Evolutionary conservation across 805 yeast genomes (phyloP), one percentile per base, ranked within the genome.

Genomic region (Saccharomycopsis oosterbeekiorum): DNA sequence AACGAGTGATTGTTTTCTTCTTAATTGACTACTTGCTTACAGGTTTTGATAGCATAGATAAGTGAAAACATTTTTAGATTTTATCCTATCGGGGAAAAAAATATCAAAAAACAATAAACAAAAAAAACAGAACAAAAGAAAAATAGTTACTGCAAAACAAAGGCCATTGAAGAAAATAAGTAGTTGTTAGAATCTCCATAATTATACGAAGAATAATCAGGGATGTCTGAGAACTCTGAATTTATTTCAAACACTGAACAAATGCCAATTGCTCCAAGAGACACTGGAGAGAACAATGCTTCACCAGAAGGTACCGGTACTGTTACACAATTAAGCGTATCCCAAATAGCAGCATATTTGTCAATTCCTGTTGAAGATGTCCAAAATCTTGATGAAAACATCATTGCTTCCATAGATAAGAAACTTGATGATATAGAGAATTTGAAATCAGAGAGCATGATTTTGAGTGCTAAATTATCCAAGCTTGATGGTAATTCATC

Each of bases 391-490:
- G 55, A 56, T 36, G 41, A 50, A 2, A 40, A 21, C n/a, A 34
- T 59, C 5, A 24, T 61, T 34, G n/a, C 41, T 12, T 15, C 58
- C 1, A 8, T 61, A 24, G 12, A 15, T 19, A 14, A 29, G 9
- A 70, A 67, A 40, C 41, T 74, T 26, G 63, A 64, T 11, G 73
- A 73, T 57, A 68, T 68, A 56, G 70, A 71, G 50, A 66, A 66
- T 4, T 36, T 73, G 34, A 67, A 68, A 54, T 68, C 75, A 1
- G 70, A 68, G 15, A 67, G 67, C 21, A 64, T 69, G 60, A 59
- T 74, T 1, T 47, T 71, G 37, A 70, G 68, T 60, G 65, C 73
- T 29, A 67, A 69, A 34, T 66, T 68, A 37, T 75, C 73, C 55
- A 76, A 73, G 54, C 64, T 63, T 39, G 69, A 68, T 42, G 74